Evolutionary conservation across 805 yeast species (phyloP), one percentile per base, ranked within the genome.

Genomic region (Zygoascus ofunaensis): DNA sequence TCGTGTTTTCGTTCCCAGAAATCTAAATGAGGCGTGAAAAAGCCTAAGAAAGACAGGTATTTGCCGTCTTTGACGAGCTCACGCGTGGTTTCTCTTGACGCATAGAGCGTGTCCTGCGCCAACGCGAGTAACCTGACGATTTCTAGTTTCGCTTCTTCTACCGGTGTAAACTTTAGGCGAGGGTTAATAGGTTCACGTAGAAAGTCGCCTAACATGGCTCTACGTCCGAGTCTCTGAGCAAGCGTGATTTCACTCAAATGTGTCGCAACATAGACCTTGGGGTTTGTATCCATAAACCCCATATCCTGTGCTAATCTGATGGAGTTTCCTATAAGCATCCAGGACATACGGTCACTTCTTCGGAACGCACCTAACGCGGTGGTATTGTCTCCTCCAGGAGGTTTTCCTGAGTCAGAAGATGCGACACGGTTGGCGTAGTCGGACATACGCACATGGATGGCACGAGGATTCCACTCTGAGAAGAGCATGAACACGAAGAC

Each of bases 381-480:
- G 22, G 42, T 42, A 26, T 17, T 28, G 26, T 41, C 46, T 33
- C 44, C 39, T 8, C 10, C 30, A 26, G 30, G 30, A n/a, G n/a
- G n/a, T n/a, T n/a, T n/a, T n/a, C n/a, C n/a, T n/a, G n/a, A n/a
- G 15, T 46, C 46, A 5, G 45, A 50, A 4, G 36, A 33, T 5
- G 41, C 46, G 3, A 51, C 51, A 10, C 44, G 46, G 30, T 49
- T 46, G n/a, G 52, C 45, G 63, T 86, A 84, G 62, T 89, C 95
- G 0, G 79, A 65, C 84, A 90, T 77, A 51, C 87, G 66, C 81
- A 87, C 82, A 61, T 87, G 96, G 48, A 87, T 87, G 2, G 95
- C 95, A 43, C 95, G 68, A 3, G 96, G 96, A 54, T 87, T 87
- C 97, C 97, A 89, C 61, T 90, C 97, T 0, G 95, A 84, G 54